phyloP scores from a whole-genome alignment of 169 alveolate genomes.

The Eimeria acervulina region DNA sequence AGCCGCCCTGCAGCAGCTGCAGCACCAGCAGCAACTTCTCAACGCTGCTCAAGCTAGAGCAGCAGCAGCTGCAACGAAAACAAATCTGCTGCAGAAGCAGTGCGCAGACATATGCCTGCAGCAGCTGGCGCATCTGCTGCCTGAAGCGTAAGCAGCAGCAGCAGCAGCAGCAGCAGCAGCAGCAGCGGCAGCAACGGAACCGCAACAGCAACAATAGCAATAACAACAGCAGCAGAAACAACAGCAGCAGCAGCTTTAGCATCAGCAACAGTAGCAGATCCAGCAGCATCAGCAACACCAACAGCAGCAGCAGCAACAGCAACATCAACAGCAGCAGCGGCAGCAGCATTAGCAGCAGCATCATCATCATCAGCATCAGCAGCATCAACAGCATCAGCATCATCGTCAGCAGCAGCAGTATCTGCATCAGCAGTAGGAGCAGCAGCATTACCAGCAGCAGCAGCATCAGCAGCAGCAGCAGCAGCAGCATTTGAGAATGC shows the following conservation, averaged over 20 bases:
- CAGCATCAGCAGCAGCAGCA: conserved; percentile 4
- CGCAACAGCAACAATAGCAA: neutral
- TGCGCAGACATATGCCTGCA: conserved; percentile 80
- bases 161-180: conserved; percentile 37
- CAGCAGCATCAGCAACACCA: neutral
- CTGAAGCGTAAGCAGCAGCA: neutral
- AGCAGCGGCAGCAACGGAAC: conserved; percentile 2
- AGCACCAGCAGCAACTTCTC: conserved; percentile 23
- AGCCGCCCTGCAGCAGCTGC: neutral
- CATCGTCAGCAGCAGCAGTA: conserved; percentile 94
- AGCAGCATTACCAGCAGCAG: conserved; percentile 10
- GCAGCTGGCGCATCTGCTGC: conserved; percentile 97
- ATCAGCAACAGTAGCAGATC: neutral
- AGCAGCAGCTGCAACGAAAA: neutral
- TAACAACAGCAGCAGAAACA: neutral
- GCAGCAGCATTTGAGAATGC: neutral
- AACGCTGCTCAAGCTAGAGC: neutral
- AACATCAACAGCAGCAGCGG: neutral
- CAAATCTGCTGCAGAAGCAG: neutral
- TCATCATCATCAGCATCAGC: no score
- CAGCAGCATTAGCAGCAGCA: conserved; percentile 16
- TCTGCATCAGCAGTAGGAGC: conserved; percentile 87
- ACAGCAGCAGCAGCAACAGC: conserved; percentile 97
- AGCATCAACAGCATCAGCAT: neutral
- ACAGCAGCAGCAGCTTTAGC: conserved; percentile 9